Evolutionary conservation across 164 flowering plant genomes (phyloP).

Genomic region (Echeveria elegans): DNA sequence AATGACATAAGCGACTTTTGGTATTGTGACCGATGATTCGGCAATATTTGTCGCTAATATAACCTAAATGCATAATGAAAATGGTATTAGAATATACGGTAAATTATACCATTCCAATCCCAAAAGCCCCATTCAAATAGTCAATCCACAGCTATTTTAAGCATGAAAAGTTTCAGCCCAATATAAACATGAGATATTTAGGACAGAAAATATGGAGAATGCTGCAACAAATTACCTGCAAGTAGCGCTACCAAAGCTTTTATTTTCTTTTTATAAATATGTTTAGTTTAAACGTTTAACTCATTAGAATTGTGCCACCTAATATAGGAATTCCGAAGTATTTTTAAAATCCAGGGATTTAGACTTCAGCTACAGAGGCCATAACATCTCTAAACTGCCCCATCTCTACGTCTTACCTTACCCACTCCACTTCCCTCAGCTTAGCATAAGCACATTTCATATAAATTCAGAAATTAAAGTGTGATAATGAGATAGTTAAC

Average conservation of each 20-base stretch:
- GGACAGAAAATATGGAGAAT: background rate
- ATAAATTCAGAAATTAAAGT: background rate
- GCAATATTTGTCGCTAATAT: conserved; percentile 98
- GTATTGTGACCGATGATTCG: conserved; percentile 98
- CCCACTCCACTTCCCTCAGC: background rate
- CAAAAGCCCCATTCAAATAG: background rate
- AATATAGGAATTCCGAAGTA: background rate
- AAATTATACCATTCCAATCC: background rate
- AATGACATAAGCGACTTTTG: conserved; percentile 89
- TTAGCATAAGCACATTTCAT: background rate
- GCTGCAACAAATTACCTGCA: background rate
- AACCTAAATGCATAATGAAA: conserved; percentile 37
- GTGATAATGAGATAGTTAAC: background rate
- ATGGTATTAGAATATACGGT: background rate
- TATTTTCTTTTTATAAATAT: background rate
- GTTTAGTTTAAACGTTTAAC: background rate
- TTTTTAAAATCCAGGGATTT: background rate
- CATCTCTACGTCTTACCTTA: background rate
- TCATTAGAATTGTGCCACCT: background rate
- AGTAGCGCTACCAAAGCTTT: background rate
- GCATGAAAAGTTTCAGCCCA: background rate
- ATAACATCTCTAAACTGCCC: background rate
- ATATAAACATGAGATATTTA: background rate
- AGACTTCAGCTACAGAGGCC: background rate
- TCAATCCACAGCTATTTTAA: background rate